Percentiles rank a stretch among this genome's conserved stretches.
Evolutionary conservation across 495 filamentous ascomycete species (phyloP).

Genomic region (Trichoderma virens): DNA sequence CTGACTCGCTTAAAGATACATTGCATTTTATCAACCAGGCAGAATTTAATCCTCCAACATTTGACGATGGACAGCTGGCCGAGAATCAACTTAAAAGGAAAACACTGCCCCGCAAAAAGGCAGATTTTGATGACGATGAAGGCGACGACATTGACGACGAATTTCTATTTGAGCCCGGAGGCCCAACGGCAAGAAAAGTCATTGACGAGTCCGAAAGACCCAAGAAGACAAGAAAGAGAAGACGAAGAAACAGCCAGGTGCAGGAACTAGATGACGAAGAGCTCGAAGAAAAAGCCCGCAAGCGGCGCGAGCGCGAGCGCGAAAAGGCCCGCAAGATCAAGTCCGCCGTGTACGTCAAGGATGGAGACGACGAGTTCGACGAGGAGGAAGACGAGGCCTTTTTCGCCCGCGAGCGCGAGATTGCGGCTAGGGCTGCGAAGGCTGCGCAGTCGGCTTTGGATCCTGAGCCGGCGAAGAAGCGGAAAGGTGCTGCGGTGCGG

Average conservation of each 20-base stretch:
- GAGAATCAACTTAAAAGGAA: constrained; percentile 70
- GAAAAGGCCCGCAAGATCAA: constrained; percentile 72
- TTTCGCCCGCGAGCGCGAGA: constrained; percentile 58
- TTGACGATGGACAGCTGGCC: constrained; percentile 62
- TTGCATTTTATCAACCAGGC: constrained; percentile 56
- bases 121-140: constrained; percentile 57
- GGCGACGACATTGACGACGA: constrained; percentile 51
- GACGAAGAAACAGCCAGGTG: constrained; percentile 30
- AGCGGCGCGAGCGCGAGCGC: constrained; percentile 48
- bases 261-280: constrained; percentile 38
- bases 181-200: constrained; percentile 47
- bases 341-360: constrained; percentile 69
- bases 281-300: constrained; percentile 37
- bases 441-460: background rate
- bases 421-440: constrained; percentile 2
- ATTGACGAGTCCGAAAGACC: constrained; percentile 39
- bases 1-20: constrained; percentile 53
- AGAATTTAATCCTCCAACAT: constrained; percentile 62
- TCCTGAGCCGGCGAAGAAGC: constrained; percentile 15
- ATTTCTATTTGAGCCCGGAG: constrained; percentile 57
- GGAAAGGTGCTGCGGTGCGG: constrained; percentile 18
- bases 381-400: constrained; percentile 60
- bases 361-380: constrained; percentile 74
- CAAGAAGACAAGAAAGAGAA: constrained; percentile 36
- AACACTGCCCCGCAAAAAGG: constrained; percentile 39